Conservation (phyloP, 805 yeast species). For the Dipodascopsis uninucleata region DNA sequence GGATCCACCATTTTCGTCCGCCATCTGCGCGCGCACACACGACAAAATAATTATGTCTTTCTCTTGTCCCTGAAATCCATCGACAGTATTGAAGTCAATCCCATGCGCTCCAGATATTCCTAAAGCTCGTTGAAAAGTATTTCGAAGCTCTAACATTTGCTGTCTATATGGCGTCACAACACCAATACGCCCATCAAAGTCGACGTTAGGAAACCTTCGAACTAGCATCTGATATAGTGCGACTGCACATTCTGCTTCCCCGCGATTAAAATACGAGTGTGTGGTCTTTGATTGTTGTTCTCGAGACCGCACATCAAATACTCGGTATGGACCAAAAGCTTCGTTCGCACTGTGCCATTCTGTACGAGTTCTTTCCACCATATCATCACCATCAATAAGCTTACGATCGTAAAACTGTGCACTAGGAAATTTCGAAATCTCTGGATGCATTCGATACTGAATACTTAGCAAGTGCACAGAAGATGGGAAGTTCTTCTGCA, state of each 20-base stretch:
- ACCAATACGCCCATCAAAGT: constrained; percentile 75
- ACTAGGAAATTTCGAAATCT: constrained; percentile 83
- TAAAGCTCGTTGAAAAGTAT: constrained; percentile 52
- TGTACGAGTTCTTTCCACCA: constrained; percentile 55
- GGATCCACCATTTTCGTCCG: constrained; percentile 45
- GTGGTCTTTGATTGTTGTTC: constrained; percentile 63
- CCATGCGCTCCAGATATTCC: constrained; percentile 62
- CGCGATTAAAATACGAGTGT: constrained; percentile 63
- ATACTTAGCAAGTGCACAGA: constrained; percentile 74
- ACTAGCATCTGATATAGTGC: constrained; percentile 60
- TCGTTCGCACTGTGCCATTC: constrained; percentile 64
- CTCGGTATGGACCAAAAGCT: constrained; percentile 69
- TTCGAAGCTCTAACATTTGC: constrained; percentile 61
- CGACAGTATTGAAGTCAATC: constrained; percentile 90
- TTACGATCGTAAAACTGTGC: constrained; percentile 70
- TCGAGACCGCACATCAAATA: constrained; percentile 62
- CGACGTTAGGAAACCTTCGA: constrained; percentile 44
- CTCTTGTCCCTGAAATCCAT: constrained; percentile 98
- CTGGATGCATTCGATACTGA: constrained; percentile 98
- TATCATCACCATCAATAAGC: constrained; percentile 73
- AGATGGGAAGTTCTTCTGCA: constrained; percentile 63
- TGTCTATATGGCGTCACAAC: constrained; percentile 93
- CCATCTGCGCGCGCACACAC: constrained; percentile 80
- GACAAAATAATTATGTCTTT: constrained; percentile 91
- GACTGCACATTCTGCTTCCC: constrained; percentile 71